Evolutionary conservation across 2,329 filamentous ascomycete species (phyloP), one percentile per base, ranked within the genome.

Genomic region (Onygena corvina): DNA sequence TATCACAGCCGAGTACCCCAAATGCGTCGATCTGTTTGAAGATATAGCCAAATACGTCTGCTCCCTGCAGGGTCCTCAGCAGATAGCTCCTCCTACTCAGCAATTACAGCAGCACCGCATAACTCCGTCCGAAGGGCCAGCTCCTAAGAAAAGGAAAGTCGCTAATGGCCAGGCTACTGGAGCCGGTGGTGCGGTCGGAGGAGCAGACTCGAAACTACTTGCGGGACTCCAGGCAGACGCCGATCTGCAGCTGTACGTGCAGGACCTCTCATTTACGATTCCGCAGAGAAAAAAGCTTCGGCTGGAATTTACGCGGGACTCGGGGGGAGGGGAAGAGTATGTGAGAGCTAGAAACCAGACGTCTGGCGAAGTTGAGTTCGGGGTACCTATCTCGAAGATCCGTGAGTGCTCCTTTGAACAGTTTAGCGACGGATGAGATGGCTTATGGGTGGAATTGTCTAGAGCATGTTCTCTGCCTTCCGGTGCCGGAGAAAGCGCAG

Each of bases 231-330:
- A 64, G 34, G 58, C 56, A 14, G 60, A 67, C 52, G 55, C 58
- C 42, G 56, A 61, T 6, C 49, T 67, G 38, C 63, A 68, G 30
- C 71, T 74, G 51, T 71, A 71, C 51, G 67, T 73, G 52, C 68
- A 71, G 50, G 77, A 80, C 55, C 67, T 79, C 49, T 79, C 76
- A 50, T 80, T 82, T 62, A 71, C 76, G 12, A 69, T 80, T 0
- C 79, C 79, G 2, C 75, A 78, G 56, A 68, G 79, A 48, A 83
- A 81, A 67, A 82, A 82, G 66, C 68, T 80, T 52, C 75, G 70
- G 44, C 67, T 83, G 23, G 74, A 80, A 59, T 61, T 81, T n/a
- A 68, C 76, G 60, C 60, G 47, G n/a, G 27, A 40, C 1, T 16
- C 49, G 16, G 46, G 50, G 20, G 51, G 47, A 16, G 53, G 54